These are phyloP conservation scores for Corrigiola litoralis DNA, from an alignment of 179 eudicot species.

Conservation along the genomic window DNA sequence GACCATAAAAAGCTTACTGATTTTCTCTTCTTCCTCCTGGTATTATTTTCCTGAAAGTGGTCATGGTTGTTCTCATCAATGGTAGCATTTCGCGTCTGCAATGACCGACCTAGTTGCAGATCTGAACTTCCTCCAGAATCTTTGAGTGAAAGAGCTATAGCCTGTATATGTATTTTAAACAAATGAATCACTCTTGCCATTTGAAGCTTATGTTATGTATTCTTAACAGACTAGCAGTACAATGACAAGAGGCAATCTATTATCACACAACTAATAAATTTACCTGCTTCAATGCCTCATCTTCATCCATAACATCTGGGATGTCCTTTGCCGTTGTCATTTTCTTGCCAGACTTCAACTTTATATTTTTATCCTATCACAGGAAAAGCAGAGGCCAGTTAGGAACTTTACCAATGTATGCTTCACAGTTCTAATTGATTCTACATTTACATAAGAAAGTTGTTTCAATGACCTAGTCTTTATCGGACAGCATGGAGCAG, in stretches of 20 bases:
- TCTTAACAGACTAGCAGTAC: neutral
- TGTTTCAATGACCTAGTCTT: neutral
- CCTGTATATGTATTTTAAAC: constrained; percentile 39
- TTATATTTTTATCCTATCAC: constrained; percentile 40
- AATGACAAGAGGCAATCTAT: neutral
- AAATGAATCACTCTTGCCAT: neutral
- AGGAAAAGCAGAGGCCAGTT: constrained; percentile 5
- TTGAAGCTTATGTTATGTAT: neutral
- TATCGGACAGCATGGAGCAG: neutral
- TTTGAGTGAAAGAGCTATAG: constrained; percentile 75
- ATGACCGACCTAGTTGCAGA: constrained; percentile 16
- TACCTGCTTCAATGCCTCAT: constrained; percentile 74
- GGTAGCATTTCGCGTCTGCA: constrained; percentile 22
- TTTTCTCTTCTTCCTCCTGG: constrained; percentile 53
- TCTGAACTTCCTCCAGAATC: constrained; percentile 31
- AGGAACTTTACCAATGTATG: neutral
- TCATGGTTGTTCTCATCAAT: constrained; percentile 26
- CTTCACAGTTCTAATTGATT: neutral
- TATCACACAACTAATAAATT: neutral
- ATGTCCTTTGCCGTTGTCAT: constrained; percentile 28
- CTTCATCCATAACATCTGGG: constrained; percentile 53
- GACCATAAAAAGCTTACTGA: constrained; percentile 28
- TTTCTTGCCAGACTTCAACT: constrained; percentile 34
- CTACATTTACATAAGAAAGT: neutral
- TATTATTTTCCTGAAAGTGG: constrained; percentile 25